Percentiles rank a stretch among this genome's conserved stretches.
Conservation (phyloP, 2,329 filamentous ascomycete species). For the Epichloe baconii region DNA sequence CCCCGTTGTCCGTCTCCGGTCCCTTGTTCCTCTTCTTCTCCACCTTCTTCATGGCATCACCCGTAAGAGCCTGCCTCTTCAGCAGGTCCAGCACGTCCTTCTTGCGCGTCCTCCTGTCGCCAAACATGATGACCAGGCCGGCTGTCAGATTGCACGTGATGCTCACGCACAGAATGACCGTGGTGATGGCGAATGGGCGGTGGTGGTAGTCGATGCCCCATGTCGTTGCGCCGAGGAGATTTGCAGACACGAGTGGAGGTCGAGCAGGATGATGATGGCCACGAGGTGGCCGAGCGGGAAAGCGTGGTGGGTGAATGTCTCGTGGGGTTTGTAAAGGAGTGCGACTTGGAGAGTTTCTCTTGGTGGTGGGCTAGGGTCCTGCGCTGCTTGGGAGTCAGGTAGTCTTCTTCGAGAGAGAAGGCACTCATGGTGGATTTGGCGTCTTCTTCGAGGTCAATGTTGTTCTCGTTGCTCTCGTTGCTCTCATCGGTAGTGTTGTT, state of each 20-base stretch:
- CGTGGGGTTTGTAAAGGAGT: conserved; percentile 82
- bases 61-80: conserved; percentile 62
- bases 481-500: conserved; percentile 7
- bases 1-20: not conserved
- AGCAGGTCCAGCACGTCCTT: conserved; percentile 73
- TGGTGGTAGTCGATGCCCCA: conserved; percentile 63
- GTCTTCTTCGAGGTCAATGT: conserved; percentile 22
- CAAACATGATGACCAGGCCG: conserved; percentile 62
- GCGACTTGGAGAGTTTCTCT: conserved; percentile 65
- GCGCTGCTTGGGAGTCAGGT: conserved; percentile 54
- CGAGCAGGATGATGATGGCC: conserved; percentile 64
- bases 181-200: conserved; percentile 61
- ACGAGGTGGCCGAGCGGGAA: conserved; percentile 65
- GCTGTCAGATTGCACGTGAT: conserved; percentile 68
- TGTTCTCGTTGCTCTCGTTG: not conserved
- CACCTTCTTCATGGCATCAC: conserved; percentile 37
- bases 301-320: conserved; percentile 68
- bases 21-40: conserved; percentile 13
- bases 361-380: conserved; percentile 62
- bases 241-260: conserved; percentile 68
- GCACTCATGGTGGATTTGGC: conserved; percentile 19
- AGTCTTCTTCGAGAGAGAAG: conserved; percentile 39
- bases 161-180: conserved; percentile 66
- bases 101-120: conserved; percentile 66
- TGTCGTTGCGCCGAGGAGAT: conserved; percentile 68